Evolutionary conservation across 202 grass and related monocot species (phyloP), one percentile per base, ranked within the genome.

Genomic region (Setaria viridis): DNA sequence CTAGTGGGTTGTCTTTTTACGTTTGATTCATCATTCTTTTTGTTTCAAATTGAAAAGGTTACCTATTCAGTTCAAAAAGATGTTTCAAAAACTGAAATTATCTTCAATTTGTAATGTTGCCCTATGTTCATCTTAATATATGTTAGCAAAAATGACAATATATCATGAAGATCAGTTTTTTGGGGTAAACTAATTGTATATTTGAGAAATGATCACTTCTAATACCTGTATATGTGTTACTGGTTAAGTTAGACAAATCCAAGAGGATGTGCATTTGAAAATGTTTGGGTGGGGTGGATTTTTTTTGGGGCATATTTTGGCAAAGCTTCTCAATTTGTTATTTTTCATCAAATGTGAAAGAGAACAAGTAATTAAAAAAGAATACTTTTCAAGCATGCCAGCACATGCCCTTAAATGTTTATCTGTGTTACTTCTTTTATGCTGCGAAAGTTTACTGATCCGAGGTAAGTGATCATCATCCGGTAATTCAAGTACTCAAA

Each of bases 371-470:
- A 59, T 3, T 58, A 14, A 55, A 33, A 59, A 30, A 17, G 35
- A 37, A 15, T 2, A 35, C 16, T 37, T 67, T 75, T 76, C 53
- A 4, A 20, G 70, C 13, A 58, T 53, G 65, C 17, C 17, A 74
- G 77, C 41, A 67, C 63, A 74, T 29, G 21, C 13, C 67, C 30
- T 76, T 76, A 2, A 42, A 25, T 25, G 25, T 25, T 25, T 25
- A 25, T 25, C 20, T 73, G 51, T 74, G 72, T 79, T 34, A 45
- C 25, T 74, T 66, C 1, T 47, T 84, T 79, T 30, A 2, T 73
- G 53, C 70, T 85, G n/a, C 53, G 13, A 89, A 59, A 62, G 3
- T 71, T 64, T 63, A 33, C 63, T 13, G 56, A 81, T 68, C 7
- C 5, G 7, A 78, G 79, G 76, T 21, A 83, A 46, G 47, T 14